Conservation (phyloP, 1,139 yeast genomes). For the Geotrichum candidum region DNA sequence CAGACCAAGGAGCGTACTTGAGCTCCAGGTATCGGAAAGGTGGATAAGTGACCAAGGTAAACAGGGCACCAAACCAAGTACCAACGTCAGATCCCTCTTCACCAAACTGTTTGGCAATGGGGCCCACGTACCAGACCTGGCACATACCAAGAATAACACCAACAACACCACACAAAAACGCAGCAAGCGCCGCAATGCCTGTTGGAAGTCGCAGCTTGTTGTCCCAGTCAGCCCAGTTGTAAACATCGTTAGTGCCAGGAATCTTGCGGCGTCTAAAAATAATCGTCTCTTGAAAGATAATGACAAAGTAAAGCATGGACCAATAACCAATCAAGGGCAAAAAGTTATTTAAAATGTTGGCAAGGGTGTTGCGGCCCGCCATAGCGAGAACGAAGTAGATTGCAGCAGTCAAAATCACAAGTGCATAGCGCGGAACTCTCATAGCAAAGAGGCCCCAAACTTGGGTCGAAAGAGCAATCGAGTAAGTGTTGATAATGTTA, state of each 20-base stretch:
- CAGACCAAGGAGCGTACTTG: slow-evolving; percentile 27
- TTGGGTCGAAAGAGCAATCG: slow-evolving; percentile 77
- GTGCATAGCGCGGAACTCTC: slow-evolving; percentile 70
- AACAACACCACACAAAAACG: slow-evolving; percentile 59
- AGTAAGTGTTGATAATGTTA: slow-evolving; percentile 74
- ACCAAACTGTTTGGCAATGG: slow-evolving; percentile 55
- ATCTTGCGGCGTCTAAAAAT: slow-evolving; percentile 52
- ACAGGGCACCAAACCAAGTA: slow-evolving; percentile 72
- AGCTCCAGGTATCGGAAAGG: slow-evolving; percentile 58
- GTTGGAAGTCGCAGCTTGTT: slow-evolving; percentile 48
- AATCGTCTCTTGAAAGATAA: slow-evolving; percentile 67
- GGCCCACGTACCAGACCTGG: slow-evolving; percentile 72
- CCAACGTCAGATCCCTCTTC: slow-evolving; percentile 69
- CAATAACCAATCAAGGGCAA: slow-evolving; percentile 94
- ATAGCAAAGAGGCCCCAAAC: slow-evolving; percentile 58
- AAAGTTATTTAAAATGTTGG: slow-evolving; percentile 76
- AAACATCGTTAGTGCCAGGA: slow-evolving; percentile 25
- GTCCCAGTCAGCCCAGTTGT: slow-evolving; percentile 61
- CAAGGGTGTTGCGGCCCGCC: slow-evolving; percentile 71
- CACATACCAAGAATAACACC: slow-evolving; percentile 84
- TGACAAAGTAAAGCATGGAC: slow-evolving; percentile 74
- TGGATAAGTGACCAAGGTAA: slow-evolving; percentile 63
- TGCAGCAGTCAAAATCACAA: slow-evolving; percentile 62
- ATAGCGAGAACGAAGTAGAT: slow-evolving; percentile 49
- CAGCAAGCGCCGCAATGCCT: slow-evolving; percentile 57